phyloP scores from a whole-genome alignment of 2,329 filamentous ascomycete genomes.

The Pyricularia pennisetigena region DNA sequence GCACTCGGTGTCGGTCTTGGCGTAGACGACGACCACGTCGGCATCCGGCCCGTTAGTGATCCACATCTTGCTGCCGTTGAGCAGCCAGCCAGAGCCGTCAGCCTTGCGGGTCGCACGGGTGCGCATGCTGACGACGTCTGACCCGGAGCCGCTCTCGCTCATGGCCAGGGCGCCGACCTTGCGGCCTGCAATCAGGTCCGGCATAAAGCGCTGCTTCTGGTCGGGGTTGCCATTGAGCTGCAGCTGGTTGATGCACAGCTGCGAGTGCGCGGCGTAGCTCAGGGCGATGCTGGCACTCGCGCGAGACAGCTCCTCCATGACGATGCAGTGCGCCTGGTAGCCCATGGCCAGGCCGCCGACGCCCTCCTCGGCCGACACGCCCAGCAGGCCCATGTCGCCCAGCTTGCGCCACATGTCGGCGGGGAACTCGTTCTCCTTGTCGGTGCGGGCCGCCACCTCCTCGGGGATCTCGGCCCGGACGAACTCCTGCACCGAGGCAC shows the following conservation, averaged over 20 bases:
- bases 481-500: slow-evolving; percentile 82
- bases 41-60: slow-evolving; percentile 97
- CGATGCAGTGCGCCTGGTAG: slow-evolving; percentile 91
- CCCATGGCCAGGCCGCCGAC: slow-evolving; percentile 86
- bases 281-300: slow-evolving; percentile 78
- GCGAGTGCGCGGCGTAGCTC: slow-evolving; percentile 91
- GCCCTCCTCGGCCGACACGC: slow-evolving; percentile 87
- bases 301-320: slow-evolving; percentile 89
- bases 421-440: slow-evolving; percentile 81
- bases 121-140: slow-evolving; percentile 94
- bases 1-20: slow-evolving; percentile 75
- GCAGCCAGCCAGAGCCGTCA: slow-evolving; percentile 73
- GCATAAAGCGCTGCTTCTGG: slow-evolving; percentile 75
- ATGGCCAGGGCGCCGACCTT: slow-evolving; percentile 85
- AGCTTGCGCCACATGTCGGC: slow-evolving; percentile 88
- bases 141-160: slow-evolving; percentile 85
- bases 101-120: slow-evolving; percentile 63
- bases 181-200: slow-evolving; percentile 69
- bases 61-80: slow-evolving; percentile 98
- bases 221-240: slow-evolving; percentile 73
- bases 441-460: slow-evolving; percentile 72
- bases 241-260: slow-evolving; percentile 93
- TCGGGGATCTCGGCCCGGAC: slow-evolving; percentile 78
- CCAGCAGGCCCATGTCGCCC: slow-evolving; percentile 82
- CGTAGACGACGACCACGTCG: slow-evolving; percentile 90